These are phyloP conservation scores for Trifolium subterraneum DNA, from an alignment of 306 rosid genomes.

Conservation along the genomic window DNA sequence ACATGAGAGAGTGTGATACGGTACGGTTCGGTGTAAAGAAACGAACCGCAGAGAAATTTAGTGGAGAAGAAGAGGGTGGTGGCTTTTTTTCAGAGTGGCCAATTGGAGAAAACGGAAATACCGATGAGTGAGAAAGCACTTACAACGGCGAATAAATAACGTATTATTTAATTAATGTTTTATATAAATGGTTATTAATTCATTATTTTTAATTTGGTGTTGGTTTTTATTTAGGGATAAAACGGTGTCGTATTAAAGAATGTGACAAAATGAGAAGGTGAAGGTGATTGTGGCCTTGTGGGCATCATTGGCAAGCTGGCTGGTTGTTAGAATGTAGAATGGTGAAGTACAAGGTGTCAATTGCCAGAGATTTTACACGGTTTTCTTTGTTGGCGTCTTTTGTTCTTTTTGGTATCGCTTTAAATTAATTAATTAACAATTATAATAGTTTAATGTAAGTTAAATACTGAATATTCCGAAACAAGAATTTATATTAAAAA, in stretches of 20 bases:
- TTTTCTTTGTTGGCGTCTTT: slow-evolving; percentile 41
- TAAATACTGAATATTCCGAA: no score
- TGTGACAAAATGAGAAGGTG: slow-evolving; percentile 38
- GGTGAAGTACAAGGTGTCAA: slow-evolving; percentile 17
- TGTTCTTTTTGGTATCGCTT: background rate
- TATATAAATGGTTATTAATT: background rate
- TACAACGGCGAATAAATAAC: slow-evolving; percentile 46
- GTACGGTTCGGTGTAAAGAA: slow-evolving; percentile 27
- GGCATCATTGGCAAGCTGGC: slow-evolving; percentile 39
- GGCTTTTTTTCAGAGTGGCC: slow-evolving; percentile 40
- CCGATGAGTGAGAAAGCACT: slow-evolving; percentile 45
- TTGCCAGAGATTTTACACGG: slow-evolving; percentile 42
- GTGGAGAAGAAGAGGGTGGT: background rate
- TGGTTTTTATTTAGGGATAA: background rate
- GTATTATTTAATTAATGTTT: background rate
- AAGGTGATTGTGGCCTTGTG: background rate
- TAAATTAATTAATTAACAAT: background rate
- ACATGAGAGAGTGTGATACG: background rate
- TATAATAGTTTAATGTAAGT: no score
- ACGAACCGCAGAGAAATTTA: slow-evolving; percentile 41
- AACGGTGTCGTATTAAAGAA: slow-evolving; percentile 50
- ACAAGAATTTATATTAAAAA: no score
- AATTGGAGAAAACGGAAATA: slow-evolving; percentile 49
- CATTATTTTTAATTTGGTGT: background rate
- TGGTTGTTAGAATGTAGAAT: slow-evolving; percentile 5